Evolutionary conservation across 2,329 filamentous ascomycete genomes (phyloP), one percentile per base, ranked within the genome.

Genomic region (Periconia digitata): DNA sequence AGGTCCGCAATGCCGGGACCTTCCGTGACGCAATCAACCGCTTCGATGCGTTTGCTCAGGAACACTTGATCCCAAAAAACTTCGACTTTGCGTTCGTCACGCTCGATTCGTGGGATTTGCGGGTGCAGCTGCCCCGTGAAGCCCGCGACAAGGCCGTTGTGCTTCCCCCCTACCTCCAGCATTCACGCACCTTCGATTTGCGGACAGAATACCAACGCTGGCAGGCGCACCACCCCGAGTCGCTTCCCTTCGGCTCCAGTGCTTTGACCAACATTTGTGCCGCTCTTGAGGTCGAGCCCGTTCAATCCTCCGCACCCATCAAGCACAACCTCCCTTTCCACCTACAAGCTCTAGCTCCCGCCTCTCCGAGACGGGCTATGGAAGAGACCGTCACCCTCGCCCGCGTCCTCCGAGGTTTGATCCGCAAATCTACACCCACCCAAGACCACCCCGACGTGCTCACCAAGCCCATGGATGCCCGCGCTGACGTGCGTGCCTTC

Each of bases 301-400:
- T 99, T 32, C 92, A 97, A 75, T 92, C 92, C 10, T 97, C 92
- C 67, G 92, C 94, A 47, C 94, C 94, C 38, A 97, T 99, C 76
- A 99, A 97, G 76, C 94, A 97, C 73, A 97, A 97, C 71, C 82
- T 99, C 34, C 94, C 94, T 10, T 99, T 99, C 77, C 94, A 99
- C 71, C 80, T 99, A 53, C 94, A 99, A 77, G 92, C 94, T 12
- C 80, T 99, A 54, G 94, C 94, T 41, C 94, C 94, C 37, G 92
- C 94, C 21, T 97, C 92, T 42, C 94, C 94, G 47, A 89, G 94
- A 54, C 89, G 94, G 64, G 94, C 94, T 39, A 95, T 99, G 86
- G 94, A 99, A 72, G 94, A 99, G 75, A 90, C 94, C 22, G 87
- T 99, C 51, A 99, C 94, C 4, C 81, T 99, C 53, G 89, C 94